Percentiles rank a stretch among this genome's conserved stretches.
These are phyloP conservation scores for Wickerhamiella sergipiensis DNA, from an alignment of 805 yeast species.

Conservation along the genomic window DNA sequence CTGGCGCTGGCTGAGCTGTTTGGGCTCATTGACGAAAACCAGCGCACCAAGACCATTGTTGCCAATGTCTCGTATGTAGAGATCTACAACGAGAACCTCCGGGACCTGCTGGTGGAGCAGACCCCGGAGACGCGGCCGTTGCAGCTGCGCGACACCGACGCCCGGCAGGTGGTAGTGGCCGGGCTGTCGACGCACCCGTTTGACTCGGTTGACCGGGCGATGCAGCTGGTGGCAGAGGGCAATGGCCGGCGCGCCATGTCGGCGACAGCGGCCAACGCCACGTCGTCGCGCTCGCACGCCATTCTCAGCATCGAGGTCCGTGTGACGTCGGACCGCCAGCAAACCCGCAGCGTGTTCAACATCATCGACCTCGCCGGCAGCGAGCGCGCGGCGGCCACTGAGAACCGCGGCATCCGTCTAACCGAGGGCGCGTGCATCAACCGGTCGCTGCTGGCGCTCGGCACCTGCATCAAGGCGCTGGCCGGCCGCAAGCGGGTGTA, in stretches of 20 bases:
- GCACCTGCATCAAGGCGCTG: constrained; percentile 86
- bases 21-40: constrained; percentile 34
- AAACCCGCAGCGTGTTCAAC: constrained; percentile 48
- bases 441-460: constrained; percentile 73
- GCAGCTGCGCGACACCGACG: constrained; percentile 58
- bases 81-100: constrained; percentile 79
- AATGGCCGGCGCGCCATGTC: constrained; percentile 46
- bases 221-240: constrained; percentile 8
- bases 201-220: constrained; percentile 19
- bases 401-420: constrained; percentile 66
- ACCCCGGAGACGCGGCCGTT: constrained; percentile 16
- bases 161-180: constrained; percentile 51
- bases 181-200: constrained; percentile 57
- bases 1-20: constrained; percentile 68
- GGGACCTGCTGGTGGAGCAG: constrained; percentile 59
- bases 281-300: constrained; percentile 88
- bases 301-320: constrained; percentile 66
- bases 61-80: constrained; percentile 58
- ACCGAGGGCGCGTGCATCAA: constrained; percentile 92
- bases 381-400: constrained; percentile 84
- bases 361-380: constrained; percentile 91
- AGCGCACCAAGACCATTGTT: constrained; percentile 43
- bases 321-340: constrained; percentile 9
- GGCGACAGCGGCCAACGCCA: constrained; percentile 81
- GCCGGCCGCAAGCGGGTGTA: constrained; percentile 54